Evolutionary conservation across 2,329 filamentous ascomycete species (phyloP).

Genomic region (Bipolaris zeicola): DNA sequence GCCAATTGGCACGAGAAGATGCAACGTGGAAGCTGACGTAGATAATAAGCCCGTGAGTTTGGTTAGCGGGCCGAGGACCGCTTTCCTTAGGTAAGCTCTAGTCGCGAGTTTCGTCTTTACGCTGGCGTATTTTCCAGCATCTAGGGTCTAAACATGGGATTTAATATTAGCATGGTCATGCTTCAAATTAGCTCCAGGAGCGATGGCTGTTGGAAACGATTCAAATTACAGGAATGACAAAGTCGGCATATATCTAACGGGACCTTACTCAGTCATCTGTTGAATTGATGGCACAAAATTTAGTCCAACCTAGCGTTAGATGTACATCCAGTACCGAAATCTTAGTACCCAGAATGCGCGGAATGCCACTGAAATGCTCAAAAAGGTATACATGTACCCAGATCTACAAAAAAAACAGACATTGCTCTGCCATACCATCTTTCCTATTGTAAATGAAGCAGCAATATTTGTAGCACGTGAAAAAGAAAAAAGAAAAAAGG

Average conservation of each 20-base stretch:
- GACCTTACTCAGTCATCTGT: too few relatives aligned
- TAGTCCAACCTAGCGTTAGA: background rate
- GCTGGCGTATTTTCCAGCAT: background rate
- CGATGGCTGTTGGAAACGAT: too few relatives aligned
- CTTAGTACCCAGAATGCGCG: background rate
- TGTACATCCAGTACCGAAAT: background rate
- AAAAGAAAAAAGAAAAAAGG: background rate
- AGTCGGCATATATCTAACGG: too few relatives aligned
- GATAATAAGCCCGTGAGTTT: background rate
- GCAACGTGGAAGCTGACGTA: conserved; percentile 44
- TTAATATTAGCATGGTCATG: too few relatives aligned
- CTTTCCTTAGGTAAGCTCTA: conserved; percentile 6
- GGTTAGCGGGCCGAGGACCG: conserved; percentile 9
- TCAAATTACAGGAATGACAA: too few relatives aligned
- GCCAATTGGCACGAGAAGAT: conserved; percentile 39
- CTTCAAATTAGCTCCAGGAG: too few relatives aligned
- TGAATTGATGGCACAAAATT: background rate
- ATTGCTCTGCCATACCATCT: background rate
- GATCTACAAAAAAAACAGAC: background rate
- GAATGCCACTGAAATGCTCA: background rate
- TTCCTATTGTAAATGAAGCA: too few relatives aligned
- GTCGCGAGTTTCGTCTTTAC: background rate
- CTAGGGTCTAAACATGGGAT: too few relatives aligned
- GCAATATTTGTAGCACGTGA: too few relatives aligned
- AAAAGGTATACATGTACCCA: background rate